Evolutionary conservation across 179 eudicot species (phyloP), one percentile per base, ranked within the genome.

Genomic region (Spergularia azorica): DNA sequence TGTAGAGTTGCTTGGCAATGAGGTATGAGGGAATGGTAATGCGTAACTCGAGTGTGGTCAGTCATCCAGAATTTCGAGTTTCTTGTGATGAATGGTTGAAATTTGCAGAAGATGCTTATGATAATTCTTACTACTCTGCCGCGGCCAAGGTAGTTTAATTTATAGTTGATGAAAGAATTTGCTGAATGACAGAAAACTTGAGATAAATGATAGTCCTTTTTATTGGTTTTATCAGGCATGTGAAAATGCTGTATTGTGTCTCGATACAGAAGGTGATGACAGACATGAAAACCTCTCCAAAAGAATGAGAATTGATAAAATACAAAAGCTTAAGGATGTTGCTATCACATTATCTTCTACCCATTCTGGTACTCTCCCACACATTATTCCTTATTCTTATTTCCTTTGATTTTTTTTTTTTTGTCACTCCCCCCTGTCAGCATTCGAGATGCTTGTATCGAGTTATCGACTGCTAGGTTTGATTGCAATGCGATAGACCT

Each of bases 1-100:
- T 74, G 48, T 70, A 95, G 98, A 93, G 91, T 80, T 93, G 97
- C 82, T 86, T 95, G 86, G 91, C 96, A 20, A 73, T 95, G 89
- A 90, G 97, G 79, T 95, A 93, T 59, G 98, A 93, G 82, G 97
- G 89, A 69, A 75, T 95, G 79, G 61, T 81, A 76, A 67, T 91
- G 83, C 89, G 97, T 48, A 88, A 91, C 26, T 73, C 85, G 14
- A 80, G 72, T 79, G 70, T 89, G 55, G n/a, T 71, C 55, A 70
- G 43, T 68, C 81, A 86, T 60, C 85, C 78, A 26, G 77, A 80
- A 78, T 83, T 90, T 56, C 85, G 64, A 65, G 97, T 95, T 79
- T 82, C 88, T 5, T 77, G 50, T 54, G 15, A 36, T 54, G 97
- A 93, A 78, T 93, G 98, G 98, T 71, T 89, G 78, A 80, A 72